These are phyloP conservation scores for Cyclotella atomus DNA, from an alignment of 108 stramenopile genomes.

Conservation along the genomic window DNA sequence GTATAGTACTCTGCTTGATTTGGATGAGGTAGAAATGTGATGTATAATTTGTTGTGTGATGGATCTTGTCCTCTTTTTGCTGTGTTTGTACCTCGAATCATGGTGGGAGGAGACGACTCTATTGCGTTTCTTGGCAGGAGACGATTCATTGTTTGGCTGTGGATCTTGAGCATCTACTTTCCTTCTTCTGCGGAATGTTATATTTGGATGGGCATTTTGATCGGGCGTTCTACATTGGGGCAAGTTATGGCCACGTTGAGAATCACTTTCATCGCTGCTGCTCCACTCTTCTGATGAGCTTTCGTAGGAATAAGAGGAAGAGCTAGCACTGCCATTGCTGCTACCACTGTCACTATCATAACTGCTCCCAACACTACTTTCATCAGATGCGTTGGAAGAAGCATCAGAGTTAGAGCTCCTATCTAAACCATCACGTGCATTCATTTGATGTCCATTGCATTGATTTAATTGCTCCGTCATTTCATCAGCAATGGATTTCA, in stretches of 20 bases:
- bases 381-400: background rate
- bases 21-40: background rate
- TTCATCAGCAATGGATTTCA: background rate
- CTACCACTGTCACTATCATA: background rate
- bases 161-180: no score
- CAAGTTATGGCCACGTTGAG: no score
- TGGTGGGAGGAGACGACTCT: no score
- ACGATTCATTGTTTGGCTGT: no score
- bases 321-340: background rate
- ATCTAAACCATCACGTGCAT: background rate
- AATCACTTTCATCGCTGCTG: background rate
- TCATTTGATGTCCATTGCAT: background rate
- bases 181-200: background rate
- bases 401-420: background rate
- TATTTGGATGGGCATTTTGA: background rate
- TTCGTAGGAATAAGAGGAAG: background rate
- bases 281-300: background rate
- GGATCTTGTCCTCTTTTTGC: no score
- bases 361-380: background rate
- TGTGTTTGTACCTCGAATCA: no score
- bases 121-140: no score
- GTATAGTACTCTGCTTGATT: constrained; percentile 31
- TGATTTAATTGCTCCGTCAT: background rate
- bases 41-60: background rate
- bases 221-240: background rate